Evolutionary conservation across 345 rosid species (phyloP).

Genomic region (Pelargonium nanum): DNA sequence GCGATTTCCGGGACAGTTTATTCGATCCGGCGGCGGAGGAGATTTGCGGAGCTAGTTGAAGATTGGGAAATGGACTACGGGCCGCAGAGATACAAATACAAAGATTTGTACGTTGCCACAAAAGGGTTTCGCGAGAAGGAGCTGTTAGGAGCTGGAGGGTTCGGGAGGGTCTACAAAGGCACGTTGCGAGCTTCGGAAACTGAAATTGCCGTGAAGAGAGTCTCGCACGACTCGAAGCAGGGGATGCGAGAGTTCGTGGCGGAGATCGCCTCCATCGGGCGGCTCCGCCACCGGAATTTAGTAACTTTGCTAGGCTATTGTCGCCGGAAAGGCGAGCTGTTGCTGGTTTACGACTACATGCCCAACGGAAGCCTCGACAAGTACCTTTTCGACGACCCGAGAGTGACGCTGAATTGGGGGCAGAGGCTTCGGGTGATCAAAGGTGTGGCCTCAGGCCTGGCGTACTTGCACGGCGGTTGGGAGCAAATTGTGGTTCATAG

Average conservation of each 20-base stretch:
- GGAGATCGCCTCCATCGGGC: conserved; percentile 80
- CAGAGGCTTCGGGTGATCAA: conserved; percentile 67
- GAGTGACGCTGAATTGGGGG: conserved; percentile 50
- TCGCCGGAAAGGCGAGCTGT: conserved; percentile 42
- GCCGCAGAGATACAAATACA: conserved; percentile 71
- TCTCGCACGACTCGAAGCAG: conserved; percentile 72
- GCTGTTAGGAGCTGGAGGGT: conserved; percentile 80
- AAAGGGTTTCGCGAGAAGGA: conserved; percentile 64
- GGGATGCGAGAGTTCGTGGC: conserved; percentile 67
- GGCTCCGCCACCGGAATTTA: conserved; percentile 77
- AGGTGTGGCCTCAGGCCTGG: conserved; percentile 77
- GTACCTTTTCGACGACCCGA: conserved; percentile 57
- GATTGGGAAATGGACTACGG: conserved; percentile 76
- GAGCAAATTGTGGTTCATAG: conserved; percentile 88
- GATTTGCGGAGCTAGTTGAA: conserved; percentile 48
- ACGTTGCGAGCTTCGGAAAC: conserved; percentile 38
- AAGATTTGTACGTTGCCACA: conserved; percentile 72
- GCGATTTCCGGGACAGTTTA: no score
- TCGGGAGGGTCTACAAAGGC: conserved; percentile 80
- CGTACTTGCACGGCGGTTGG: conserved; percentile 89
- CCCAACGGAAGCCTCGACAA: conserved; percentile 86
- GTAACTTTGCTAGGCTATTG: conserved; percentile 87
- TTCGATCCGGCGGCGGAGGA: no score
- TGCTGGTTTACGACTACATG: conserved; percentile 83
- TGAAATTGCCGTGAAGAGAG: conserved; percentile 65